Evolutionary conservation across 176 grass and related monocot species (phyloP).

Genomic region (Themeda triandra): DNA sequence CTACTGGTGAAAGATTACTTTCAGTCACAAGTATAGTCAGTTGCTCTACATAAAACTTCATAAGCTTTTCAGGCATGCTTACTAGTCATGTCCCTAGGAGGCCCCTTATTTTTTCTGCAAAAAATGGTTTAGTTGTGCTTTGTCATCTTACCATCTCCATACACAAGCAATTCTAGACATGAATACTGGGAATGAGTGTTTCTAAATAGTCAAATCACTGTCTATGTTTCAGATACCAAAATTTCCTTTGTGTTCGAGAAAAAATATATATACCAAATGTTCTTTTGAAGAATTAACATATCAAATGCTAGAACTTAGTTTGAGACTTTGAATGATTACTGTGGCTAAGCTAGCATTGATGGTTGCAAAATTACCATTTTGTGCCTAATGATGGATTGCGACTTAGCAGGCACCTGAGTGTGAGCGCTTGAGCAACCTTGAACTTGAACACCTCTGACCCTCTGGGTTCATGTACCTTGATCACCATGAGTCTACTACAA

Average conservation of each 20-base stretch:
- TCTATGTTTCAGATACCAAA: neutral
- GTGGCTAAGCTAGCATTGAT: neutral
- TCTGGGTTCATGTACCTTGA: neutral
- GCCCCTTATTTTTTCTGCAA: neutral
- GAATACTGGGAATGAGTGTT: neutral
- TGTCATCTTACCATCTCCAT: slow-evolving; percentile 8
- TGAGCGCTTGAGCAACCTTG: too few species aligned
- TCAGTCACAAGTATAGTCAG: neutral
- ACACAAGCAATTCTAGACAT: neutral
- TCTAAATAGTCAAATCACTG: neutral
- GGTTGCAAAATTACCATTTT: neutral
- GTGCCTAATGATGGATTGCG: neutral
- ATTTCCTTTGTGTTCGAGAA: neutral
- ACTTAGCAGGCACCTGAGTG: neutral
- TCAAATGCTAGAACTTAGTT: neutral
- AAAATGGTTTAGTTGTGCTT: neutral
- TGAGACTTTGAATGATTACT: neutral
- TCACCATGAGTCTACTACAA: neutral
- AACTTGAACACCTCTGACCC: neutral
- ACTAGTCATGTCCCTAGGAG: neutral
- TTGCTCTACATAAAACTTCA: neutral
- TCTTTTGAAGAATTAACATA: neutral
- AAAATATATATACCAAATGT: neutral
- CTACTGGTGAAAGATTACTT: neutral
- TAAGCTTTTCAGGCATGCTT: neutral